Base-by-base conservation (phyloP, 495 filamentous ascomycete genomes). In the Lineolata rhizophorae region DNA sequence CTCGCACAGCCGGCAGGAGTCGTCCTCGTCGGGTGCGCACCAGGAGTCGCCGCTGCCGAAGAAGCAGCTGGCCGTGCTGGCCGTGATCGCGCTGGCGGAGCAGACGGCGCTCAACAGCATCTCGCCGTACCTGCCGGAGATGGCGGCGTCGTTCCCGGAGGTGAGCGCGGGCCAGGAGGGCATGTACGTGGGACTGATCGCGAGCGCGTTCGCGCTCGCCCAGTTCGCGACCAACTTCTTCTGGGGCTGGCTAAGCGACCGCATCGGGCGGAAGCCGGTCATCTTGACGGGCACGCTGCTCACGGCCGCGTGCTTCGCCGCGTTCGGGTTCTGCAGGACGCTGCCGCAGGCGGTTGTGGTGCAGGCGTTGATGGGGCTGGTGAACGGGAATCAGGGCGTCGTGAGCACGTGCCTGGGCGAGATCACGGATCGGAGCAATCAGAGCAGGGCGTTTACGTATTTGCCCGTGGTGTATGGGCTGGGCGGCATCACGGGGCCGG, bases 91-190 rank as follows among this genome's bases (percentile, higher is more conserved):
- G 2, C 61, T 97, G 13, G 73, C 78, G 20, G 87, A 97, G 42
- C 87, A 97, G 54, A 94, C 90, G 0, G 87, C 87, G 1, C 65
- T 97, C 43, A 95, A 97, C 46, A 87, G 77, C 10, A 91, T 97
- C 38, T 76, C 75, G n/a, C 87, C 87, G 0, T 97, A 97, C 51
- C 67, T 97, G 0, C 87, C 87, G 0, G 67, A 81, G 35, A 95
- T 95, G 85, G 69, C 77, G 1, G 68, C 72, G 6, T 70, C 65
- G 4, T 95, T 97, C 42, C 76, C 79, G 3, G 77, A 81, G 38
- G 73, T 93, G 18, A 58, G 73, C 15, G 43, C 58, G 16, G 60
- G 56, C 0, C 56, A 78, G 35, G 76, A 81, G 15, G 87, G 87
- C 4, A 47, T 95, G 20, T 94, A 92, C 50, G 84, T 94, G 11